Evolutionary conservation across 2,329 filamentous ascomycete species (phyloP), one percentile per base, ranked within the genome.

Genomic region (Fusarium cyanostomum): DNA sequence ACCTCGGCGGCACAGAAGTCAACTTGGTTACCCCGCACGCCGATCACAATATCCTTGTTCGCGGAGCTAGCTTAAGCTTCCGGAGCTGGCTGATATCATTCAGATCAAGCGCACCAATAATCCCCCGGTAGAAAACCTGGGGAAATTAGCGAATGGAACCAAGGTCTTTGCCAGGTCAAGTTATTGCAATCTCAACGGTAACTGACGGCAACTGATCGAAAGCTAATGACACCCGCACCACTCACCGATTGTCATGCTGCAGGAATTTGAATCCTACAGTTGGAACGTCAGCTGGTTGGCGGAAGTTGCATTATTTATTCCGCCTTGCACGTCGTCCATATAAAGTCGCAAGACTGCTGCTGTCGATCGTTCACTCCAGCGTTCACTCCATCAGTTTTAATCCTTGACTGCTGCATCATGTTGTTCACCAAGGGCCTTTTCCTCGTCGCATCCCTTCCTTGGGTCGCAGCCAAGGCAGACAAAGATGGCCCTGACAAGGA

Each of bases 401-500:
- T 26, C 18, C 35, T 50, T 33, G 26, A 44, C 26, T 44, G 48
- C 35, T 35, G 49, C 54, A 63, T 49, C 58, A 65, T 65, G 62
- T 52, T 62, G 39, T 62, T 65, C 58, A 38, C 16, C 10, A 52
- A 63, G 62, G 44, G 46, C 45, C 41, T 64, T 18, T 39, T 66
- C 28, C 21, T 54, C 46, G 49, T 53, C 37, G 62, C 62, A 24
- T 49, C 62, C 31, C 54, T 65, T n/a, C 62, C 62, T 28, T 31
- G 42, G 5, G 52, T 57, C 27, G 64, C 66, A n/a, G 38, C 53
- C 55, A 62, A 63, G 13, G 64, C 11, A 8, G 34, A 27, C 7
- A 28, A 54, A 33, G 62, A 59, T 16, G 59, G 77, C 18, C 82
- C 86, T 0, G 86, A 89, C 71, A 74, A 79, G 64, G 75, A 88